A percentile compares a stretch with the other conserved stretches of the same genome.
Conservation (phyloP, 2,329 filamentous ascomycete genomes). For the Colletotrichum sp. region DNA sequence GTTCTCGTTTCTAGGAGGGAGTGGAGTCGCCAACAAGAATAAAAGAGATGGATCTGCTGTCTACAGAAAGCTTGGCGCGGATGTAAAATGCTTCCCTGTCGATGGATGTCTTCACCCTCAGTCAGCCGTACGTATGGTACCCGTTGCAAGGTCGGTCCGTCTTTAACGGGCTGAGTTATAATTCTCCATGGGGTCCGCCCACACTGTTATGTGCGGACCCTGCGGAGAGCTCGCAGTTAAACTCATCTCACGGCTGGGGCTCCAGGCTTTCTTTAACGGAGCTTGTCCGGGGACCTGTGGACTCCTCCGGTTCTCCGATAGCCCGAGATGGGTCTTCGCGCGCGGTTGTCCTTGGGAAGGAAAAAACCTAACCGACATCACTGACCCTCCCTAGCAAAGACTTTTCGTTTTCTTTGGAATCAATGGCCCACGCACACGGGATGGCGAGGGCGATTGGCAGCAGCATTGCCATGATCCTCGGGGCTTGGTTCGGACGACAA, state of each 20-base stretch:
- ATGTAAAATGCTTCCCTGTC: constrained; percentile 3
- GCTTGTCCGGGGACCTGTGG: neutral
- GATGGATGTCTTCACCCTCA: neutral
- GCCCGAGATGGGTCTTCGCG: neutral
- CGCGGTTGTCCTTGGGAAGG: neutral
- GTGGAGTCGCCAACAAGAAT: neutral
- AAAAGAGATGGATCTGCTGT: constrained; percentile 2
- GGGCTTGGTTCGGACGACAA: neutral
- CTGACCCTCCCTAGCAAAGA: neutral
- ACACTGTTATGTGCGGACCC: neutral
- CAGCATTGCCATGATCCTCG: neutral
- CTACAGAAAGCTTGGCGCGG: constrained; percentile 1
- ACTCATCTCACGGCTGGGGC: neutral
- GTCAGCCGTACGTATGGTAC: neutral
- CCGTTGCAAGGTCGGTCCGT: neutral
- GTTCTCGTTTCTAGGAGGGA: neutral
- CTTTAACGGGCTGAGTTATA: neutral
- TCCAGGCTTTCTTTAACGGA: neutral
- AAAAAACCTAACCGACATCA: neutral
- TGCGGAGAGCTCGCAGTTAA: neutral
- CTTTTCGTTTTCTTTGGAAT: neutral
- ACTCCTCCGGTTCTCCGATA: neutral
- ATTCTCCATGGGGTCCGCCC: neutral
- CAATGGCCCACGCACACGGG: neutral
- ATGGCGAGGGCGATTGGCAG: neutral